These are phyloP conservation scores for Dictyostelium citrinum DNA, from an alignment of 78 protist species.

Conservation along the genomic window DNA sequence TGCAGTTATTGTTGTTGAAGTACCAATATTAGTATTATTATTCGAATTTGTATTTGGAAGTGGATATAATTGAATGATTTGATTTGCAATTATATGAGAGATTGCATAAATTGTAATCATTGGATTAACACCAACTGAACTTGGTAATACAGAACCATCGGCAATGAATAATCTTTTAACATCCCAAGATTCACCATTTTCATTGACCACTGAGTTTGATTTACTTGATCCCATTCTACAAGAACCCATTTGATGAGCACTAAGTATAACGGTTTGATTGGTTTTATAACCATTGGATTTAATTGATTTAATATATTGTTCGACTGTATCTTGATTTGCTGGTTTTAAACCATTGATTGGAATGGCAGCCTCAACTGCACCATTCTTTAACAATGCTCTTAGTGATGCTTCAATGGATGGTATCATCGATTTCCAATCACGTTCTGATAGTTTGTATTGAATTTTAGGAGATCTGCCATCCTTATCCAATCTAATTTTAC, in stretches of 20 bases:
- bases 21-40: background rate
- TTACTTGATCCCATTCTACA: slow-evolving; percentile 74
- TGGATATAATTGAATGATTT: slow-evolving; percentile 39
- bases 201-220: slow-evolving; percentile 56
- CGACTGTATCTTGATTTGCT: background rate
- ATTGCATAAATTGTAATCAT: slow-evolving; percentile 70
- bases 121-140: slow-evolving; percentile 80
- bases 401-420: slow-evolving; percentile 13
- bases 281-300: slow-evolving; percentile 6
- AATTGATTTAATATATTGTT: slow-evolving; percentile 4
- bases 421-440: slow-evolving; percentile 25
- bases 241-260: slow-evolving; percentile 84
- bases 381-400: background rate
- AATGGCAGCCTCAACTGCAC: slow-evolving; percentile 2
- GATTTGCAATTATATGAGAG: slow-evolving; percentile 44
- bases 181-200: slow-evolving; percentile 77
- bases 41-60: background rate
- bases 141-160: slow-evolving; percentile 73
- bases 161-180: slow-evolving; percentile 44
- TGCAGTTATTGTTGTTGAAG: background rate
- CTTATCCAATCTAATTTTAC: slow-evolving; percentile 49
- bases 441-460: slow-evolving; percentile 5
- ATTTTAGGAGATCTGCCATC: slow-evolving; percentile 50
- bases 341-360: slow-evolving; percentile 15
- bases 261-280: slow-evolving; percentile 2